phyloP scores from a whole-genome alignment of 352 stramenopile genomes.

The Elongisporangium senticosum region DNA sequence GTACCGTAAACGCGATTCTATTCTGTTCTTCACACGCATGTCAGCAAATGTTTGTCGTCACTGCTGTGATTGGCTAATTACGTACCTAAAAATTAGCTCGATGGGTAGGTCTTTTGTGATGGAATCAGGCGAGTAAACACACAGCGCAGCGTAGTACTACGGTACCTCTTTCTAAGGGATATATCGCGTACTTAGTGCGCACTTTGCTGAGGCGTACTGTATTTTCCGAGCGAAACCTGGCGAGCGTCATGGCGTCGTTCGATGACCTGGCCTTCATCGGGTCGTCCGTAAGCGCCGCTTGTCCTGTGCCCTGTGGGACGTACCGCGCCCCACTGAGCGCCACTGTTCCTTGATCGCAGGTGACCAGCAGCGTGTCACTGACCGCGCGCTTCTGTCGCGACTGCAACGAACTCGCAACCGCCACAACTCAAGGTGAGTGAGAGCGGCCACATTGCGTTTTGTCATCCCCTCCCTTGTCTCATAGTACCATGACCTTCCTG shows the following conservation, averaged over 20 bases:
- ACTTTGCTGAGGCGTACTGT: background rate
- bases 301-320: background rate
- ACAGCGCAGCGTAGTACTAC: background rate
- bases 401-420: conserved; percentile 50
- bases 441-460: background rate
- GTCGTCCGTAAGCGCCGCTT: conserved; percentile 3
- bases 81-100: background rate
- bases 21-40: background rate
- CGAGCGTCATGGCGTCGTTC: conserved; percentile 53
- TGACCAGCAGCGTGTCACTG: background rate
- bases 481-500: background rate
- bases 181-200: background rate
- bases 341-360: background rate
- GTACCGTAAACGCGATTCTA: background rate
- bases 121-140: background rate
- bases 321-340: background rate
- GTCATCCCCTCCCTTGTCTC: background rate
- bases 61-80: background rate
- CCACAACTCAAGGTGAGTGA: conserved; percentile 40
- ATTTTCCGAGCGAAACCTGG: background rate
- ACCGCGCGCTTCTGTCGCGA: conserved; percentile 50
- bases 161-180: background rate
- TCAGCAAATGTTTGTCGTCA: background rate
- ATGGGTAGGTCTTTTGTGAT: background rate
- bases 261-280: conserved; percentile 66